phyloP scores from a whole-genome alignment of 2,329 filamentous ascomycete species.

The Calonectria crousiana region DNA sequence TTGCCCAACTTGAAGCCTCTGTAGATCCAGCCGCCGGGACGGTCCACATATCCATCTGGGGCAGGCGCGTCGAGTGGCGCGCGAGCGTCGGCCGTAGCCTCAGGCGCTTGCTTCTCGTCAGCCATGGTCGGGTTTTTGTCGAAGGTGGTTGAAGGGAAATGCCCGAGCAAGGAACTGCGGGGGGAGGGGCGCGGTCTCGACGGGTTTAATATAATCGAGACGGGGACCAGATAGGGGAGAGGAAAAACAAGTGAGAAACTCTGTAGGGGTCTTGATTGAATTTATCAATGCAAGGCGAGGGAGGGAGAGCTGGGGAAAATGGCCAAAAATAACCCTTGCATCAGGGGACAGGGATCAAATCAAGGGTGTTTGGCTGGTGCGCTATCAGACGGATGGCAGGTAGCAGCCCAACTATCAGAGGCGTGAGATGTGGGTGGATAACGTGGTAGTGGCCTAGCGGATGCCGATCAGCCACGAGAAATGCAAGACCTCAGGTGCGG shows the following conservation, averaged over 20 bases:
- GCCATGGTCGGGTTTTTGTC: conserved; percentile 36
- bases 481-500: conserved; percentile 11
- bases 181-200: neutral
- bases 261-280: conserved; percentile 1
- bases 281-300: conserved; percentile 26
- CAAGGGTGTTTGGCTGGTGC: conserved; percentile 3
- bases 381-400: conserved; percentile 35
- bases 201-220: conserved; percentile 15
- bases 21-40: conserved; percentile 76
- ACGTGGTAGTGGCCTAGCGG: conserved; percentile 21
- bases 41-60: conserved; percentile 37
- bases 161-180: conserved; percentile 14
- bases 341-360: conserved; percentile 9
- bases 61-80: conserved; percentile 31
- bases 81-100: conserved; percentile 29
- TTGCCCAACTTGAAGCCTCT: conserved; percentile 67
- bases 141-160: conserved; percentile 5
- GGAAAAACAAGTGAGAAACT: neutral
- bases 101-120: conserved; percentile 41
- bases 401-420: conserved; percentile 24
- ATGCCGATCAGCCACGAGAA: conserved; percentile 25
- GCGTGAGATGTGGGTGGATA: conserved; percentile 19
- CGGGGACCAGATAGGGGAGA: neutral
- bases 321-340: conserved; percentile 38
- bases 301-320: conserved; percentile 24